Conservation (phyloP, 2,329 filamentous ascomycete species). For the Xylariales sp. region DNA sequence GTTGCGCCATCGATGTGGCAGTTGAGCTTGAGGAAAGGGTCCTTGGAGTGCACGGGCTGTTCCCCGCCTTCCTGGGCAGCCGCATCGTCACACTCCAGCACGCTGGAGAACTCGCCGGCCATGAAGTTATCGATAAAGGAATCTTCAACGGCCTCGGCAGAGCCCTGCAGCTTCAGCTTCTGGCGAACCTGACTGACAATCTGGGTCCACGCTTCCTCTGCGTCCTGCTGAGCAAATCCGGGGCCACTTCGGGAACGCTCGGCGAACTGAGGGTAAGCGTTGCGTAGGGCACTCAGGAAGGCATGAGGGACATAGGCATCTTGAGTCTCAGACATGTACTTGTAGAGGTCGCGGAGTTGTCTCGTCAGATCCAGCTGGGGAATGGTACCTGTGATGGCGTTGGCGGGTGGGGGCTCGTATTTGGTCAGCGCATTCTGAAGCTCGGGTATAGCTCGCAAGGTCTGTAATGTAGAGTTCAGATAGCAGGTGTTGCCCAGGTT, state of each 20-base stretch:
- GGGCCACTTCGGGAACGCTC: constrained; percentile 78
- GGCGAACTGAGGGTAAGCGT: constrained; percentile 85
- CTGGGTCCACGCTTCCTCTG: constrained; percentile 97
- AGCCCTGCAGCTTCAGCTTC: constrained; percentile 64
- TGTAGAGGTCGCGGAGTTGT: constrained; percentile 78
- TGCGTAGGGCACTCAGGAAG: constrained; percentile 77
- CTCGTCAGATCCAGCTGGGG: constrained; percentile 68
- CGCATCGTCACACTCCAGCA: constrained; percentile 78
- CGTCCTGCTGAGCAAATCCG: constrained; percentile 95
- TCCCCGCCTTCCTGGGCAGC: constrained; percentile 72
- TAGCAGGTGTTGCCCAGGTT: constrained; percentile 99
- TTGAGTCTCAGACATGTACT: constrained; percentile 84
- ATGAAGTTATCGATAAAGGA: constrained; percentile 91
- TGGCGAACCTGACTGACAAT: constrained; percentile 79
- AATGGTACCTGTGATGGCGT: constrained; percentile 18
- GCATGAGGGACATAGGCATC: constrained; percentile 77
- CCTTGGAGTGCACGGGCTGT: constrained; percentile 60
- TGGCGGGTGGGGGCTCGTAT: constrained; percentile 36
- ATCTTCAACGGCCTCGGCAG: constrained; percentile 41
- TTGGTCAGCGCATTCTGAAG: constrained; percentile 72
- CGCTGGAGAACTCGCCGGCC: constrained; percentile 72
- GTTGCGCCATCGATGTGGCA: constrained; percentile 87
- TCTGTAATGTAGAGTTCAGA: constrained; percentile 94
- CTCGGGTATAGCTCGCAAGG: constrained; percentile 82
- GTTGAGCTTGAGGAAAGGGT: constrained; percentile 86